Evolutionary conservation across 1,284 basidiomycete species (phyloP), one percentile per base, ranked within the genome.

Genomic region (Fomitopsis betulina): DNA sequence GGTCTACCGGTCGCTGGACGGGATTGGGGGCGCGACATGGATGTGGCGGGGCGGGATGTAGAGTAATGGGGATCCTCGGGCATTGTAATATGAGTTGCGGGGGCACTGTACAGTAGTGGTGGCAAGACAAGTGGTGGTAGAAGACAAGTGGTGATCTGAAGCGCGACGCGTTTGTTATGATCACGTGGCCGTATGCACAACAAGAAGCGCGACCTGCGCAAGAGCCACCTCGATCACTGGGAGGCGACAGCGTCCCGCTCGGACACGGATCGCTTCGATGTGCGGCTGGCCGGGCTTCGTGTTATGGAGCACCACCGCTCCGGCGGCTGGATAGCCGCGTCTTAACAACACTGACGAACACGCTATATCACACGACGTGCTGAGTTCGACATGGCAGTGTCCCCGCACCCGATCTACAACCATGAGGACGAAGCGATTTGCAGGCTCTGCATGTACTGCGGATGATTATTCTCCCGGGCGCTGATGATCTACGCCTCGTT

Each of bases 341-440:
- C 70, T 43, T 91, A 89, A 90, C 89, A 0, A 76, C 76, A 37
- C 66, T 84, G 45, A 91, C 82, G 80, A 93, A 91, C 66, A 68
- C 78, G 5, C 77, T 89, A 27, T 89, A 93, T 67, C 90, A 85
- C 64, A 78, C 89, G 0, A 78, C 81, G 1, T 66, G 76, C 75
- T 2, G 56, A 58, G 13, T 50, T 82, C 10, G 85, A 88, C 62
- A 65, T 1, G 40, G 43, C 65, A 47, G 78, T 76, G 60, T 70
- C 70, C 30, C 67, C 71, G 9, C 72, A 75, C 47, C 66, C 68
- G 27, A 77, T 77, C 66, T 68, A 75, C 52, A 76, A 72, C 58
- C 69, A 72, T 3, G 69, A 71, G 27, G 82, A 84, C 64, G 67
- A 76, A 67, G 59, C 60, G 21, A 68, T 79, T 10, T 79, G 80